A percentile compares a stretch with the other conserved stretches of the same genome.
These are phyloP conservation scores for Phytophthora lateralis DNA, from an alignment of 352 stramenopile genomes.

Conservation along the genomic window DNA sequence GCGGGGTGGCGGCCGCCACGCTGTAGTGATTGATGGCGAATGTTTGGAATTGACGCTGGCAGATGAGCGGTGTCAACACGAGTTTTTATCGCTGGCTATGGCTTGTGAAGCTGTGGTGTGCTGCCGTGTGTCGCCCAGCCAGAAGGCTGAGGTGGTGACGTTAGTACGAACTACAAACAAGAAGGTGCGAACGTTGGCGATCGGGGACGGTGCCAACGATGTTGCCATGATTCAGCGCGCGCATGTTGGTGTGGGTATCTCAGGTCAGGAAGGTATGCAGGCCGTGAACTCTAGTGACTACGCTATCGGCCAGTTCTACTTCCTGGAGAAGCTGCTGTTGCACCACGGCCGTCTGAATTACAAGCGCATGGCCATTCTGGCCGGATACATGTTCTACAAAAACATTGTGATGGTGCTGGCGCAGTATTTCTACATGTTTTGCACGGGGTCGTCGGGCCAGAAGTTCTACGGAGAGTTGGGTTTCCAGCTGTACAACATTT, in stretches of 20 bases:
- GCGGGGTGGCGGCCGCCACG: slow-evolving; percentile 40
- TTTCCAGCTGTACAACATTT: slow-evolving; percentile 94
- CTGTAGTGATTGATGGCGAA: slow-evolving; percentile 74
- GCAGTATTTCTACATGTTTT: slow-evolving; percentile 94
- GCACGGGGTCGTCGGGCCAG: slow-evolving; percentile 90
- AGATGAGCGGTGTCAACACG: slow-evolving; percentile 53
- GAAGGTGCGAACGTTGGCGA: slow-evolving; percentile 78
- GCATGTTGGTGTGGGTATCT: slow-evolving; percentile 92
- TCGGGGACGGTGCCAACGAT: slow-evolving; percentile 95
- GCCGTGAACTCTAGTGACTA: slow-evolving; percentile 98
- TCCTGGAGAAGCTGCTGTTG: slow-evolving; percentile 93
- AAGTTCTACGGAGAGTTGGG: slow-evolving; percentile 83
- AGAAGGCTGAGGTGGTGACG: slow-evolving; percentile 84
- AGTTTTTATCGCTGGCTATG: slow-evolving; percentile 76
- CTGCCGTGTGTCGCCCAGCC: slow-evolving; percentile 81
- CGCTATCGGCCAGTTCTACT: slow-evolving; percentile 97
- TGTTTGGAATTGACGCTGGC: slow-evolving; percentile 65
- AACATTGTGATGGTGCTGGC: slow-evolving; percentile 93
- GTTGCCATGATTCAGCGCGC: slow-evolving; percentile 94
- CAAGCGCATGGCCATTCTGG: slow-evolving; percentile 92
- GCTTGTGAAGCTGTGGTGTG: slow-evolving; percentile 79
- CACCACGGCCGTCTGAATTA: slow-evolving; percentile 98
- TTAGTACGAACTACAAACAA: slow-evolving; percentile 60
- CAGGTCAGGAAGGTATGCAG: slow-evolving; percentile 92
- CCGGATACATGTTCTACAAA: slow-evolving; percentile 99